A percentile compares a stretch with the other conserved stretches of the same genome.
Evolutionary conservation across 2,329 filamentous ascomycete genomes (phyloP).

Genomic region (Domatiomyces globalis): DNA sequence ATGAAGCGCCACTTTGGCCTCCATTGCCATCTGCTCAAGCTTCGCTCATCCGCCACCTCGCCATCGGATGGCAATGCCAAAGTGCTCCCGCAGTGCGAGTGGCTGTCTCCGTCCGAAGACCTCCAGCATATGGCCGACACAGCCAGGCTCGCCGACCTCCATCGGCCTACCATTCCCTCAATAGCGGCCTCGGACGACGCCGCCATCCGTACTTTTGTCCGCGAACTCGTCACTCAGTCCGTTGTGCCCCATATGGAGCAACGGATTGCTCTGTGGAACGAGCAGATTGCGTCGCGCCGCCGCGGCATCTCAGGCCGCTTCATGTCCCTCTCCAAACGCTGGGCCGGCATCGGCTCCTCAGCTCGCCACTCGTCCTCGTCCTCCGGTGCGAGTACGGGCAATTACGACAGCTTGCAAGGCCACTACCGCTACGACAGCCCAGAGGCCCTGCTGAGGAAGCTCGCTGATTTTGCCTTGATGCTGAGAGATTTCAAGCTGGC

Average conservation of each 20-base stretch:
- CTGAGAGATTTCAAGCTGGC: constrained; percentile 89
- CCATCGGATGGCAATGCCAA: constrained; percentile 79
- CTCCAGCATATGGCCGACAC: constrained; percentile 56
- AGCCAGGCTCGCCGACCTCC: constrained; percentile 37
- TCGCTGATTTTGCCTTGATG: constrained; percentile 95
- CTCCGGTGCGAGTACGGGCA: constrained; percentile 33
- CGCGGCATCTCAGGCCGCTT: constrained; percentile 85
- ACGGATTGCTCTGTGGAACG: constrained; percentile 82
- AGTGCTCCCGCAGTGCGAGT: constrained; percentile 70
- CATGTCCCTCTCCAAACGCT: constrained; percentile 83
- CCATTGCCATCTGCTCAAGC: constrained; percentile 79
- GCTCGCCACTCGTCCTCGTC: constrained; percentile 45
- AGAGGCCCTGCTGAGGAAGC: constrained; percentile 81
- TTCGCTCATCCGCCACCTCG: constrained; percentile 72
- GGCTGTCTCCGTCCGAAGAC: constrained; percentile 80
- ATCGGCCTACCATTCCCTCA: constrained; percentile 58
- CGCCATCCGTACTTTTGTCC: constrained; percentile 74
- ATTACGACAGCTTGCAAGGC: constrained; percentile 63
- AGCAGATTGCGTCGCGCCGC: constrained; percentile 82
- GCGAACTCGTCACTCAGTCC: constrained; percentile 90
- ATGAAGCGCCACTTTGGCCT: constrained; percentile 98
- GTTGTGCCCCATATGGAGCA: constrained; percentile 95
- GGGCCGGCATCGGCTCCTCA: constrained; percentile 62
- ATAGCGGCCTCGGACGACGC: constrained; percentile 88
- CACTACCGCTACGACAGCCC: constrained; percentile 74